Base-by-base conservation (phyloP, 306 rosid species). In the Vigna trinervia region DNA sequence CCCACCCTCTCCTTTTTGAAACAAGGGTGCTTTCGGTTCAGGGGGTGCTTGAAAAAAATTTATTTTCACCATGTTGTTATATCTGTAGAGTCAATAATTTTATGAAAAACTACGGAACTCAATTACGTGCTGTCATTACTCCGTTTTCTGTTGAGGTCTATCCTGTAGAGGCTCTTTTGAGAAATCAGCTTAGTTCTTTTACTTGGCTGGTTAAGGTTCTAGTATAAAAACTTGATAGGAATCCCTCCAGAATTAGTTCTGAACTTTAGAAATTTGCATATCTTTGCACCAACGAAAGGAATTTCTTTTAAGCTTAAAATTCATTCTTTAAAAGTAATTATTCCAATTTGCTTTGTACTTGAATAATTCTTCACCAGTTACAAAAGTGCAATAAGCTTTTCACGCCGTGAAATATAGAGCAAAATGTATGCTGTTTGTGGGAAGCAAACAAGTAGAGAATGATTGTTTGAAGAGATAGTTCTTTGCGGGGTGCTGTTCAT, bases 261-360 rank as follows among this genome's bases (percentile, higher is more conserved):
- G 41, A 72, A 76, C 5, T 54, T 23, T 2, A 58, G 23, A 45
- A 56, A 5, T 20, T 15, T 36, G 41, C 15, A 15, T 12, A 34
- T 73, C 23, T 70, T 61, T 17, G 36, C 22, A 46, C 32, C 19
- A 12, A 28, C 28, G 23, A 46, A 65, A 43, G 12, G 13, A 66
- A 66, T 36, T 38, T 67, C 47, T 12, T 47, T 48, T 23, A n/a
- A 61, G 46, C 51, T 50, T 75, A 56, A 58, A 58, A 47, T n/a
- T 52, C 36, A 41, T 81, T 69, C 48, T 75, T 68, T 59, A 12
- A 13, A 23, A 17, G 36, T 39, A 68, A 59, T 38, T 48, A 68
- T 56, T 73, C 56, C 47, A 15, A 34, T 66, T 58, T 69, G 6
- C 12, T 15, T 61, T 76, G 45, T 63, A 50, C 62, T 58, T 47